Evolutionary conservation across 1,284 basidiomycete genomes (phyloP).

Genomic region (Pisolithus thermaeus): DNA sequence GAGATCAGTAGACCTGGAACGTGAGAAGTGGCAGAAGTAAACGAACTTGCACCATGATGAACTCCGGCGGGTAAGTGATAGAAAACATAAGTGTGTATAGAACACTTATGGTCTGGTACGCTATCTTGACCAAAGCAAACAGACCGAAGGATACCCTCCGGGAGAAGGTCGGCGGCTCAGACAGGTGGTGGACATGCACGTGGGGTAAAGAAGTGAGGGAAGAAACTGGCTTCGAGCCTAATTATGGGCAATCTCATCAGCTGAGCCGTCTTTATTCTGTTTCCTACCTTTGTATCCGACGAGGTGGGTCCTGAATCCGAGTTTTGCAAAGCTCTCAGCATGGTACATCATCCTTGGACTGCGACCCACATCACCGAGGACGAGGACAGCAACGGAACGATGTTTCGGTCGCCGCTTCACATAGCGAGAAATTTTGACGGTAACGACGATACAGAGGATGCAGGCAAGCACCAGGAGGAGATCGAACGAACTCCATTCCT

Average conservation of each 20-base stretch:
- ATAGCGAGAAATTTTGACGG: slow-evolving; percentile 21
- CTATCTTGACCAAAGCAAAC: slow-evolving; percentile 77
- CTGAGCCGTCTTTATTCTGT: not conserved
- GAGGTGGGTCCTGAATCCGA: slow-evolving; percentile 75
- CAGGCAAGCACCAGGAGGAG: not conserved
- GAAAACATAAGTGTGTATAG: slow-evolving; percentile 56
- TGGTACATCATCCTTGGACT: slow-evolving; percentile 99
- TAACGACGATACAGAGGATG: slow-evolving; percentile 6
- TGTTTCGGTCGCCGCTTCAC: slow-evolving; percentile 35
- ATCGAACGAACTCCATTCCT: not conserved
- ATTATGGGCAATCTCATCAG: slow-evolving; percentile 1
- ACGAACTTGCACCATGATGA: slow-evolving; percentile 85
- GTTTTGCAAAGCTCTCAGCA: slow-evolving; percentile 83
- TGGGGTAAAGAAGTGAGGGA: slow-evolving; percentile 59
- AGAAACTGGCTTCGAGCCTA: slow-evolving; percentile 72
- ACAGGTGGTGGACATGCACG: slow-evolving; percentile 63
- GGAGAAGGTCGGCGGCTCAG: slow-evolving; percentile 57
- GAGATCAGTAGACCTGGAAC: slow-evolving; percentile 3
- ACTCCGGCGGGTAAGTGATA: slow-evolving; percentile 71
- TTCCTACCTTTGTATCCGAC: slow-evolving; percentile 81
- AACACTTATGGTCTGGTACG: slow-evolving; percentile 62
- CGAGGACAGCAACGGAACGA: slow-evolving; percentile 80
- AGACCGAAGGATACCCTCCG: slow-evolving; percentile 65
- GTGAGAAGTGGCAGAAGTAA: not conserved
- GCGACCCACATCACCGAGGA: slow-evolving; percentile 93